These are phyloP conservation scores for Gaeumannomyces tritici DNA, from an alignment of 2,329 filamentous ascomycete genomes.

Conservation along the genomic window DNA sequence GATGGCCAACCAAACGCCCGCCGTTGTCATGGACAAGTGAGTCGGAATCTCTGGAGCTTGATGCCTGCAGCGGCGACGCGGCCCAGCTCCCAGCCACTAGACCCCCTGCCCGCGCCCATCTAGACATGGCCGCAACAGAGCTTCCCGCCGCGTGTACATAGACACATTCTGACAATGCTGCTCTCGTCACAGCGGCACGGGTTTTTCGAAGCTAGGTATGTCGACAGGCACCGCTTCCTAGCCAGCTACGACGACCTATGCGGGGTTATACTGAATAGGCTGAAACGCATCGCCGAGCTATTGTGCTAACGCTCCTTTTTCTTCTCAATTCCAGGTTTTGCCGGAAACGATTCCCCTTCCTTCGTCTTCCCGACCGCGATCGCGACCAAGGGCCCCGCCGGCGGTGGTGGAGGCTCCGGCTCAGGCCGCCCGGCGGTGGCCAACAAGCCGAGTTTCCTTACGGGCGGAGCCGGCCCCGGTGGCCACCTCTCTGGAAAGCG, in stretches of 20 bases:
- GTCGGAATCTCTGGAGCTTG: conserved; percentile 24
- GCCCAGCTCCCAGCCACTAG: conserved; percentile 17
- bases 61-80: neutral
- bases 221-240: neutral
- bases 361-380: conserved; percentile 99
- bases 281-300: conserved; percentile 2
- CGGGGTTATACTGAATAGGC: neutral
- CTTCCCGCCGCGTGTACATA: neutral
- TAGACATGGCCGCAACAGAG: conserved; percentile 6
- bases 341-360: conserved; percentile 96
- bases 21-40: conserved; percentile 99
- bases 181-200: conserved; percentile 71
- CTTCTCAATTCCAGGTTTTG: conserved; percentile 59
- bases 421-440: conserved; percentile 83
- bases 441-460: conserved; percentile 93
- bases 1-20: conserved; percentile 97
- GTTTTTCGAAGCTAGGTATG: conserved; percentile 96
- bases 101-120: conserved; percentile 5
- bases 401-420: conserved; percentile 63
- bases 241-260: neutral
- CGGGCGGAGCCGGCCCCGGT: conserved; percentile 73
- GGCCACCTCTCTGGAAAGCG: conserved; percentile 85
- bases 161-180: neutral
- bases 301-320: conserved; percentile 13
- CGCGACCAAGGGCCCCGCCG: conserved; percentile 76